Evolutionary conservation across 169 alveolate species (phyloP).

Genomic region (Amoebophrya sp.): DNA sequence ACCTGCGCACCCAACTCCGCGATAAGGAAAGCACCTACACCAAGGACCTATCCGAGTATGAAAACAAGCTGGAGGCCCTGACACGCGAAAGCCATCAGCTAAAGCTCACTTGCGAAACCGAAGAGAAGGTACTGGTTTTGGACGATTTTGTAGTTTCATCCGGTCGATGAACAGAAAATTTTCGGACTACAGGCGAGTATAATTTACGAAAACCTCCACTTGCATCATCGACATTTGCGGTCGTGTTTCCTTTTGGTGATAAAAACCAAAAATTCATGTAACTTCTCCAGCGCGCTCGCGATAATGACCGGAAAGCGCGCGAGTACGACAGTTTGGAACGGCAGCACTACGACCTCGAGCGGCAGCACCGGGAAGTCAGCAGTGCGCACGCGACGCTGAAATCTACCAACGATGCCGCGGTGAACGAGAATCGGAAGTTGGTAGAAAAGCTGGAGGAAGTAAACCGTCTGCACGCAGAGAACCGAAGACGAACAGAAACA

Average conservation of each 20-base stretch:
- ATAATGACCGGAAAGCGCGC: not conserved
- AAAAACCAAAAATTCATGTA: too few relatives aligned
- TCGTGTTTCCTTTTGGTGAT: too few relatives aligned
- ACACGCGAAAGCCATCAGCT: not conserved
- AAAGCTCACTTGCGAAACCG: not conserved
- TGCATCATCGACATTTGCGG: too few relatives aligned
- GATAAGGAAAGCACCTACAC: not conserved
- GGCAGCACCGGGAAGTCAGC: not conserved
- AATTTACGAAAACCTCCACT: too few relatives aligned
- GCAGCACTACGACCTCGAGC: not conserved
- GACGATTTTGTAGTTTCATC: too few relatives aligned
- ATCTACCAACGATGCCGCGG: not conserved
- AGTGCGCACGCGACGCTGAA: not conserved
- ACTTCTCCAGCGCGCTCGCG: too few relatives aligned
- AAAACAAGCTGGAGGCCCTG: not conserved
- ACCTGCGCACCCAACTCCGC: not conserved
- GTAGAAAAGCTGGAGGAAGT: not conserved
- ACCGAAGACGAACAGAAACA: not conserved
- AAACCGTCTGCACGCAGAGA: not conserved
- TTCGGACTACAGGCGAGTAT: too few relatives aligned
- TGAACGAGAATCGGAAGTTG: not conserved
- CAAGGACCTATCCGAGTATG: not conserved
- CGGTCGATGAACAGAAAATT: too few relatives aligned
- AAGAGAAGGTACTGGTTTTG: not conserved
- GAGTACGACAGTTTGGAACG: not conserved